Evolutionary conservation across 257 asterid species (phyloP).

Genomic region (Ajuga chamaepitys): DNA sequence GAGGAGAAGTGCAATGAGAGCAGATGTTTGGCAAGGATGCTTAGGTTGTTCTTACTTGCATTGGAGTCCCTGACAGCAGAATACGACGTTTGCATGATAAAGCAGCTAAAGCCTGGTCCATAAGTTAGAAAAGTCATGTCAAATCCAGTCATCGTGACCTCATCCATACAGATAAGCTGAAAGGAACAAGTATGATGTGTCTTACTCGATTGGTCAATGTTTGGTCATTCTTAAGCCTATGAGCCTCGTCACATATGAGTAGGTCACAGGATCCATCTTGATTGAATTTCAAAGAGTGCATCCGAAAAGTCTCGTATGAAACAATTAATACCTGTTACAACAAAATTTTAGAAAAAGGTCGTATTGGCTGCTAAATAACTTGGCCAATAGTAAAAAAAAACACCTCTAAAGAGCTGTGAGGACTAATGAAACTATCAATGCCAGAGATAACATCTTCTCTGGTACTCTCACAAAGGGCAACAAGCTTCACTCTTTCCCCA

Average conservation of each 20-base stretch:
- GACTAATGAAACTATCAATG: constrained; percentile 58
- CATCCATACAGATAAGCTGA: constrained; percentile 8
- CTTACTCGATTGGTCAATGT: constrained; percentile 94
- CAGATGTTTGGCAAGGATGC: constrained; percentile 3
- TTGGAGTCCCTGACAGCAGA: constrained; percentile 92
- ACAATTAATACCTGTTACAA: constrained; percentile 70
- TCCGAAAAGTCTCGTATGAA: constrained; percentile 95
- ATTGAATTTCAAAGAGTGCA: constrained; percentile 80
- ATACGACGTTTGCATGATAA: constrained; percentile 84
- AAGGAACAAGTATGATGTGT: constrained; percentile 12
- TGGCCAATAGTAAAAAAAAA: constrained; percentile 11
- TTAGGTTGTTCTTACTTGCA: constrained; percentile 65
- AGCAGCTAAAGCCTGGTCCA: constrained; percentile 84
- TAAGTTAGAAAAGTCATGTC: constrained; percentile 19
- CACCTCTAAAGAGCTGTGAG: constrained; percentile 59
- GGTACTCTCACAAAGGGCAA: constrained; percentile 93
- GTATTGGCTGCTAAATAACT: constrained; percentile 5
- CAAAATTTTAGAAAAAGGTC: constrained; percentile 1
- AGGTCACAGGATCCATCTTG: constrained; percentile 82
- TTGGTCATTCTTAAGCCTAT: constrained; percentile 92
- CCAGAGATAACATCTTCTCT: constrained; percentile 80
- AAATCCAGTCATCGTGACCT: constrained; percentile 15
- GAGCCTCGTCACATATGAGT: constrained; percentile 98
- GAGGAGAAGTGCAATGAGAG: constrained; percentile 5
- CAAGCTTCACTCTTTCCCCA: constrained; percentile 88